These are phyloP conservation scores for Chlamydomonas reinhardtii DNA, from an alignment of 163 green algal species.

Conservation along the genomic window DNA sequence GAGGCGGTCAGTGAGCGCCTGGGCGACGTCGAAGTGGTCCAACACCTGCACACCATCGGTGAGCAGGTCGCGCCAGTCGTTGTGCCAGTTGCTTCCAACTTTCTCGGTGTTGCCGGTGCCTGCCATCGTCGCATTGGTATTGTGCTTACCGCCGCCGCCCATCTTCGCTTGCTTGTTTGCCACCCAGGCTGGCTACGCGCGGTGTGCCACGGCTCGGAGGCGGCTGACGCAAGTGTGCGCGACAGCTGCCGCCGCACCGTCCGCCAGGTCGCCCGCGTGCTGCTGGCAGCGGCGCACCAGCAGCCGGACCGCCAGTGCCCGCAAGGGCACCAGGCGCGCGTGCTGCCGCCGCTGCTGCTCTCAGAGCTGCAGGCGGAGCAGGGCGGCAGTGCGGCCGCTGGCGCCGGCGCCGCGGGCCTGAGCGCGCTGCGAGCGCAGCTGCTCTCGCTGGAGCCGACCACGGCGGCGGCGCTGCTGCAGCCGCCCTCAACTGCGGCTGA, in stretches of 20 bases:
- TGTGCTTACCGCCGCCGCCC: background rate
- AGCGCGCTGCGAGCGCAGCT: background rate
- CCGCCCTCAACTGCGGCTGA: too few species aligned
- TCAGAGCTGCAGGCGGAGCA: background rate
- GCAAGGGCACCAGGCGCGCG: background rate
- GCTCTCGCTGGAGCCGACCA: background rate
- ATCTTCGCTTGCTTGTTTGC: background rate
- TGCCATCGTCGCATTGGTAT: background rate
- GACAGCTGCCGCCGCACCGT: constrained; percentile 4
- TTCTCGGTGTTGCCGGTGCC: background rate
- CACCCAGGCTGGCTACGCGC: constrained; percentile 25
- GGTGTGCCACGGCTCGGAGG: constrained; percentile 10
- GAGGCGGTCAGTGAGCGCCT: background rate
- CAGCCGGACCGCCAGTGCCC: too few species aligned
- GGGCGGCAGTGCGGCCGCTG: background rate
- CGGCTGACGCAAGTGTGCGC: background rate
- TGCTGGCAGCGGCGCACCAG: background rate
- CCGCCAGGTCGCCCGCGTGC: background rate
- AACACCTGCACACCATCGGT: constrained; percentile 10
- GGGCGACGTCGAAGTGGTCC: constrained; percentile 13
- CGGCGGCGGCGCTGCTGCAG: background rate
- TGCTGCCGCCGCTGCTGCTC: background rate
- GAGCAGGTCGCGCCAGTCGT: background rate
- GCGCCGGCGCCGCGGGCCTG: background rate
- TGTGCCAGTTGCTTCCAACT: background rate